Conservation (phyloP, 345 rosid genomes). For the Corchorus capsularis region DNA sequence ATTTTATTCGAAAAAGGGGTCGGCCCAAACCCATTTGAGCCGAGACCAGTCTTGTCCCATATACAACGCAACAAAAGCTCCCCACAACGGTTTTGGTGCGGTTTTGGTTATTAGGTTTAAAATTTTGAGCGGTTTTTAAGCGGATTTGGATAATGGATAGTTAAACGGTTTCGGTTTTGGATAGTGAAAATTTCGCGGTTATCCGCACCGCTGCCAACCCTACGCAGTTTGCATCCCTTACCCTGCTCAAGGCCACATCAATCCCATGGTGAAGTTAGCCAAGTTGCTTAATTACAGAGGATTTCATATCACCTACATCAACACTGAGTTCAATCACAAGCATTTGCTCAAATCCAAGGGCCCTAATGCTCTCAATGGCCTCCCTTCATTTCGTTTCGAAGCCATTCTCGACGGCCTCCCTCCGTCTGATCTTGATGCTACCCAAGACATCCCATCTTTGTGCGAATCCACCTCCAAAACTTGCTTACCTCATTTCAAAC, state of each 20-base stretch:
- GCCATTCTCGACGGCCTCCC: constrained; percentile 53
- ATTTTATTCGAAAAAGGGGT: no score
- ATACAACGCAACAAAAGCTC: no score
- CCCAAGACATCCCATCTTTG: constrained; percentile 47
- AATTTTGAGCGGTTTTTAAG: no score
- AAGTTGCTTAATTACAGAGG: constrained; percentile 48
- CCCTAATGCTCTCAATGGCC: constrained; percentile 30
- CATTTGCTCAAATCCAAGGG: constrained; percentile 44
- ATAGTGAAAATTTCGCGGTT: no score
- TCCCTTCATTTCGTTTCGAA: constrained; percentile 44
- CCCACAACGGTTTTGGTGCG: no score
- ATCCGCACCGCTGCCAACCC: no score
- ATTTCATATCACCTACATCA: constrained; percentile 55
- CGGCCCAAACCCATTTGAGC: no score
- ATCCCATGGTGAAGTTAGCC: constrained; percentile 50
- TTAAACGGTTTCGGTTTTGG: no score
- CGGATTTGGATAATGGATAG: no score
- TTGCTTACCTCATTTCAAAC: constrained; percentile 36
- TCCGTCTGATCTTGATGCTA: constrained; percentile 31
- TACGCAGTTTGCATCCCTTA: constrained; percentile 49
- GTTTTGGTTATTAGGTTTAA: no score
- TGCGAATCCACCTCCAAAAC: constrained; percentile 35
- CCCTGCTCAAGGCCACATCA: constrained; percentile 62
- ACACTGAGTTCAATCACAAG: constrained; percentile 47
- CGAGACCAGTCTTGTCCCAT: no score